Conservation (phyloP, 2,329 filamentous ascomycete genomes). For the Claviceps digitariae region DNA sequence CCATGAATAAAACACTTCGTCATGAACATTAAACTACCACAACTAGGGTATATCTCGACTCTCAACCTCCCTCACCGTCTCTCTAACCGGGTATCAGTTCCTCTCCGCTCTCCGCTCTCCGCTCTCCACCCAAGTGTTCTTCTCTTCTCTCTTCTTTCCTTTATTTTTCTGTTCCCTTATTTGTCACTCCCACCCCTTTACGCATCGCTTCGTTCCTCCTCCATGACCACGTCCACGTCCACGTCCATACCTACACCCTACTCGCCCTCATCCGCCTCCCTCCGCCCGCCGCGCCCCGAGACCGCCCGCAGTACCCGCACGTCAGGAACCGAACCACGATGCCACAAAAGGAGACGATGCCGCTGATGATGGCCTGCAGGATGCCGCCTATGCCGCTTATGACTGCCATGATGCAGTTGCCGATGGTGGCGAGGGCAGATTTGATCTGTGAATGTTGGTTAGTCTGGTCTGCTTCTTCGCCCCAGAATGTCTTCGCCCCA, state of each 20-base stretch:
- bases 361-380: constrained; percentile 53
- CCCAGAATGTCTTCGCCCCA: no score
- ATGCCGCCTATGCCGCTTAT: constrained; percentile 53
- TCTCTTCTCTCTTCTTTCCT: neutral
- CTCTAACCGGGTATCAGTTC: constrained; percentile 1
- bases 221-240: neutral
- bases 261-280: constrained; percentile 11
- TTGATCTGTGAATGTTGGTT: constrained; percentile 31
- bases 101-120: neutral
- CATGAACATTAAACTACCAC: neutral
- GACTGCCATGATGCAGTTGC: constrained; percentile 52
- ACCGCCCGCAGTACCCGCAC: constrained; percentile 29
- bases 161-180: no score
- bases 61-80: neutral
- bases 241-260: constrained; percentile 7
- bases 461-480: no score
- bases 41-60: constrained; percentile 2
- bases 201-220: no score
- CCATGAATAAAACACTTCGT: neutral
- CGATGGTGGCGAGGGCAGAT: constrained; percentile 49
- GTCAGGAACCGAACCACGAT: constrained; percentile 55
- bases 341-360: constrained; percentile 49
- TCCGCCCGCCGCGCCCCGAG: constrained; percentile 3
- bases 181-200: no score
- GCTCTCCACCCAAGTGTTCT: neutral